These are phyloP conservation scores for Phialophora chinensis DNA, from an alignment of 2,329 filamentous ascomycete genomes.

Conservation along the genomic window DNA sequence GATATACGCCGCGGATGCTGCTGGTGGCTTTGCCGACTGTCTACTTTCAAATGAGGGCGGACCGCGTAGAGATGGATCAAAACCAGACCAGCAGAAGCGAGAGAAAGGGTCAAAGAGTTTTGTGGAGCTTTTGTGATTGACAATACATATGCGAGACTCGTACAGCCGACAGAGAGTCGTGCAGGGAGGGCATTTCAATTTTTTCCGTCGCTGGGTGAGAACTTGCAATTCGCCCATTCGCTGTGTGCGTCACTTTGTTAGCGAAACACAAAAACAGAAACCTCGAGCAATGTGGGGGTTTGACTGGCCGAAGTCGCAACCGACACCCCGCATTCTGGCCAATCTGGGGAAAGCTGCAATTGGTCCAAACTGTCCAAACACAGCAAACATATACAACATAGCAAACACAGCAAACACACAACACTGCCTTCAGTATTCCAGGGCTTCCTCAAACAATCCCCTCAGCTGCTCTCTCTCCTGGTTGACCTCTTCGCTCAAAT, in stretches of 20 bases:
- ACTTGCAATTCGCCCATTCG: not conserved
- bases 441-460: conserved; percentile 68
- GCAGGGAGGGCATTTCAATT: not conserved
- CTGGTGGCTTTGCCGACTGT: not conserved
- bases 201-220: conserved; percentile 5
- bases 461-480: conserved; percentile 75
- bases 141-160: conserved; percentile 5
- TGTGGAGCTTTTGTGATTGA: not conserved
- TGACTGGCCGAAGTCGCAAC: conserved; percentile 2
- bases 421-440: conserved; percentile 55
- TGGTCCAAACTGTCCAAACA: conserved; percentile 4
- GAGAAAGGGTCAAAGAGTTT: not conserved
- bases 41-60: not conserved
- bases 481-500: conserved; percentile 71
- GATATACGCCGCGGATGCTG: not conserved
- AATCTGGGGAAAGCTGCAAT: not conserved
- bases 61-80: not conserved
- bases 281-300: not conserved
- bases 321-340: not conserved
- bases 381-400: not conserved
- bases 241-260: conserved; percentile 9
- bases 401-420: not conserved
- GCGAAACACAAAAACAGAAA: not conserved
- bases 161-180: not conserved
- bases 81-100: not conserved